Base-by-base conservation (phyloP, 805 yeast genomes). In the Saccharomyces mikatae region DNA sequence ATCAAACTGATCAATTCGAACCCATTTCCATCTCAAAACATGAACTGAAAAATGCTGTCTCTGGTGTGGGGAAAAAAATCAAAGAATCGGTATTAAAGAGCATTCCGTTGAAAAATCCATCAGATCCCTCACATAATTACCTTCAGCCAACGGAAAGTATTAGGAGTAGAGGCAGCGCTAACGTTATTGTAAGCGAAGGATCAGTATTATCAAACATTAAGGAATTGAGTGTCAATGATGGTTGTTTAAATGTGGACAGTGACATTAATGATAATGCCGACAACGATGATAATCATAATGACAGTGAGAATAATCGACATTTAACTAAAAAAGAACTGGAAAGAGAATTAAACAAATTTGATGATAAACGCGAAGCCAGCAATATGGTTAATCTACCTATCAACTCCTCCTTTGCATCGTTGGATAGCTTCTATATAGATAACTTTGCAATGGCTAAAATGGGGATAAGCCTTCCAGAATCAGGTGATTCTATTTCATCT, bases 1-100 rank as follows among this genome's bases (percentile, higher is more conserved):
- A 62, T 46, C 60, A 58, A 47, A 59, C 60, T 36, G 67, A 67
- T 46, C 61, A 61, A 46, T 66, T 63, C 30, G 61, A 70, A 72
- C 80, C 75, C 62, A 82, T 85, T 51, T 78, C 79, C 41, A 84
- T 86, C 6, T 76, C 85, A 2, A 78, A 76, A 49, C 84, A 83
- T 54, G 96, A 89, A 56, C 78, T 87, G 6, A 80, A 83, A 58
- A 80, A 82, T 57, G 96, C 96, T 0, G 89, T 89, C 2, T 78
- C 84, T 36, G 96, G 96, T n/a, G 77, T 89, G 50, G 91, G 90
- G 6, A 78, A 81, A 51, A 76, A 84, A 53, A 75, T 89, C 47
- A 80, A 75, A 60, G 77, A 63, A 21, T 60, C 67, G 6, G 53
- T 59, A 13, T 47, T 62, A 4, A 60, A 57, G 36, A 49, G 51